Evolutionary conservation across 192 early-diverging fungal genomes (phyloP).

Genomic region (Backusella mclennaniae): DNA sequence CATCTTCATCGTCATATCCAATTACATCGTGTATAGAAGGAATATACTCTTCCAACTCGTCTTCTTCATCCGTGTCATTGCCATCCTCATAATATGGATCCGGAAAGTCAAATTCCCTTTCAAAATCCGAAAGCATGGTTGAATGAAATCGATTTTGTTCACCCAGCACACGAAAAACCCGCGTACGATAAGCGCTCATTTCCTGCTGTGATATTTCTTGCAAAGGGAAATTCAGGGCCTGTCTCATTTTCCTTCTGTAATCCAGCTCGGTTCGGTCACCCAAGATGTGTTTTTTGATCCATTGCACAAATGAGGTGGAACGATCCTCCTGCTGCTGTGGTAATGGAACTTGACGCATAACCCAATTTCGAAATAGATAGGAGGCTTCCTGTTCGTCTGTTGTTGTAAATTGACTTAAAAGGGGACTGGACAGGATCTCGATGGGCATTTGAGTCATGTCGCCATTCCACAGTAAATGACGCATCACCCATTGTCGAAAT

Average conservation of each 20-base stretch:
- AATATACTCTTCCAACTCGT: background rate
- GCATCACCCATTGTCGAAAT: background rate
- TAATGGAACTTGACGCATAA: background rate
- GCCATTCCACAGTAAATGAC: background rate
- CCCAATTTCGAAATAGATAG: background rate
- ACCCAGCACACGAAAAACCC: background rate
- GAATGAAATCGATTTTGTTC: background rate
- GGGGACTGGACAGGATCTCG: background rate
- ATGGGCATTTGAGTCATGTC: background rate
- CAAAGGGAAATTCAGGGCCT: background rate
- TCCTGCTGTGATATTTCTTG: background rate
- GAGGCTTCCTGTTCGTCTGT: background rate
- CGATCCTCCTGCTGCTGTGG: background rate
- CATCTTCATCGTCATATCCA: background rate
- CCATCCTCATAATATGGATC: background rate
- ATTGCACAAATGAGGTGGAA: background rate
- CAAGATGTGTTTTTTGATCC: slow-evolving; percentile 4
- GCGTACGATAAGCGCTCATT: background rate
- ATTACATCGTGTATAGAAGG: background rate
- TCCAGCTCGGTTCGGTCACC: background rate
- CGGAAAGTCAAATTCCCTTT: background rate
- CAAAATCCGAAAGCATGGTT: background rate
- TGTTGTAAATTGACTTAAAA: background rate
- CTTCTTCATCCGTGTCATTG: background rate
- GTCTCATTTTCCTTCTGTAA: slow-evolving; percentile 2